These are phyloP conservation scores for Penicillium nucicola DNA, from an alignment of 495 filamentous ascomycete genomes.

Conservation along the genomic window DNA sequence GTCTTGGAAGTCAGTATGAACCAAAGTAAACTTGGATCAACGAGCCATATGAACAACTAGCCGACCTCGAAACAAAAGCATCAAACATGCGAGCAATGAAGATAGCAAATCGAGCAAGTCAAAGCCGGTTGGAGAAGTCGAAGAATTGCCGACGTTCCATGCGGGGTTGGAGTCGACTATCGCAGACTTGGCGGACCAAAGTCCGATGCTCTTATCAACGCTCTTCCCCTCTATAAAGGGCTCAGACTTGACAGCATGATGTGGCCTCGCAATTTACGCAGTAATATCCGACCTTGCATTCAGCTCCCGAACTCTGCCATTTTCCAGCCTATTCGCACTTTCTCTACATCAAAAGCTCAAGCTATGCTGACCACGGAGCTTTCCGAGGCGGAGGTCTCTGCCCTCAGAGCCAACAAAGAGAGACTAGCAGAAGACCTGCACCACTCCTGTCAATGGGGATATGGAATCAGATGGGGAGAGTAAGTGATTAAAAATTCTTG, in stretches of 20 bases:
- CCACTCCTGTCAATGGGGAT: slow-evolving; percentile 65
- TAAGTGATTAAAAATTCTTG: slow-evolving; percentile 32
- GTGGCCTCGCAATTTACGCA: background rate
- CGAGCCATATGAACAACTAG: no score
- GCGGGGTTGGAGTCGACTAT: slow-evolving; percentile 1
- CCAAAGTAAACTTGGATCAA: no score
- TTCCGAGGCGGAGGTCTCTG: slow-evolving; percentile 38
- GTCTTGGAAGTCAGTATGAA: no score
- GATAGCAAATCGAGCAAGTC: no score
- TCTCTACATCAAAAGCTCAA: slow-evolving; percentile 24
- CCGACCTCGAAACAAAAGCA: no score
- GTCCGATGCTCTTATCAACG: slow-evolving; percentile 8
- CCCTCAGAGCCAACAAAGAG: slow-evolving; percentile 54
- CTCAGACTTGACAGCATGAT: background rate
- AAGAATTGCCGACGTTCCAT: background rate
- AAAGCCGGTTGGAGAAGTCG: no score
- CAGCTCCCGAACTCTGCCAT: background rate
- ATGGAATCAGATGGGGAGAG: slow-evolving; percentile 62
- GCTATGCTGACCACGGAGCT: slow-evolving; percentile 40
- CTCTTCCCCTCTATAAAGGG: background rate
- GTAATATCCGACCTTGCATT: background rate
- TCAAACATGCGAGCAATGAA: no score
- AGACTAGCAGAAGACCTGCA: slow-evolving; percentile 62
- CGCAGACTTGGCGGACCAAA: background rate
- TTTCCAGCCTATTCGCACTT: background rate